Conservation (phyloP, 257 asterid genomes). For the Capsicum chinense region DNA sequence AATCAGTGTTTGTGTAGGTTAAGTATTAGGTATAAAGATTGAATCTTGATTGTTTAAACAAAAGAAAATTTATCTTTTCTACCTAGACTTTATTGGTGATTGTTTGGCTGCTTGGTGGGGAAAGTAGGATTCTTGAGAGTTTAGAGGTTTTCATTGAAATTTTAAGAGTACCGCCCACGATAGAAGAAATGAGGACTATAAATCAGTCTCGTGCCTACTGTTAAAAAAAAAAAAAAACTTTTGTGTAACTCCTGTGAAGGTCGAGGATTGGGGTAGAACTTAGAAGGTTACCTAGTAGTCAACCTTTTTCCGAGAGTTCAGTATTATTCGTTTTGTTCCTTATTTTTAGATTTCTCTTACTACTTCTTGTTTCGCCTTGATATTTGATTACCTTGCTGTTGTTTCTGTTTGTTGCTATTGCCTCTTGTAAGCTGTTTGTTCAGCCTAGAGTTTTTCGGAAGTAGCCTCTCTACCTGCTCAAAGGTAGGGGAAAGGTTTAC, state of each 20-base stretch:
- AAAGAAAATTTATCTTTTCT: background rate
- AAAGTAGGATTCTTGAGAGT: background rate
- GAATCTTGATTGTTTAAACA: background rate
- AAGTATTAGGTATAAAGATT: background rate
- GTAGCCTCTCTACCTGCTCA: background rate
- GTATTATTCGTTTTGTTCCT: accelerated
- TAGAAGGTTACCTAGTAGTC: background rate
- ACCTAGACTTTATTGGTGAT: background rate
- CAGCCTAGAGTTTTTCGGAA: background rate
- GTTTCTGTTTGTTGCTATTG: background rate
- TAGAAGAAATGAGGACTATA: background rate
- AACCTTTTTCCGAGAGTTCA: background rate
- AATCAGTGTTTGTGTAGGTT: background rate
- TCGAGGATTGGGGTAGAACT: background rate
- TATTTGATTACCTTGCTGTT: background rate
- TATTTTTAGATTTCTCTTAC: background rate
- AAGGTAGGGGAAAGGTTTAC: background rate
- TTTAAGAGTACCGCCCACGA: background rate
- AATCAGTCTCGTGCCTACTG: background rate
- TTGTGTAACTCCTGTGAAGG: background rate
- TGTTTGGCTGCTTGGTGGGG: background rate
- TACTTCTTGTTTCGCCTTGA: background rate
- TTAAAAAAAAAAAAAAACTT: background rate
- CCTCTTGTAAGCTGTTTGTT: background rate
- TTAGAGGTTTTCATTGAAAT: background rate